These are phyloP conservation scores for Annulohypoxylon moriforme DNA, from an alignment of 495 filamentous ascomycete genomes.

Conservation along the genomic window DNA sequence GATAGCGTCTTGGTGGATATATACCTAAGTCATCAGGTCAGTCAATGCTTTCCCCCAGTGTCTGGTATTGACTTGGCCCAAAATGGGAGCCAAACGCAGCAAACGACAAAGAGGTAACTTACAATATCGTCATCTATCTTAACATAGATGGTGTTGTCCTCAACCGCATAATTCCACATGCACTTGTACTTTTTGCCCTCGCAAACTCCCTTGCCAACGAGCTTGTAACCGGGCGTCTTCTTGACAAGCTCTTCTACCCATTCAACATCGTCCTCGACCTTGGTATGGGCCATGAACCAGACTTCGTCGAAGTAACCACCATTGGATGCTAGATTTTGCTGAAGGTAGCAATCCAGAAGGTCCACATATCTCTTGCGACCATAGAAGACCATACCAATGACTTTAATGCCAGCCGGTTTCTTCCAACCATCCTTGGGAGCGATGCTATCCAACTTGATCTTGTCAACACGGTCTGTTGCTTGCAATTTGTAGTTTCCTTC, in stretches of 20 bases:
- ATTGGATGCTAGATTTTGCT: conserved; percentile 65
- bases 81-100: background rate
- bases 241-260: conserved; percentile 57
- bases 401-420: conserved; percentile 57
- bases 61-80: background rate
- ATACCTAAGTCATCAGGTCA: conserved; percentile 49
- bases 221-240: conserved; percentile 42
- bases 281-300: conserved; percentile 63
- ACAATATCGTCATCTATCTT: conserved; percentile 68
- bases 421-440: conserved; percentile 44
- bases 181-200: conserved; percentile 49
- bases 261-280: conserved; percentile 56
- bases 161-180: conserved; percentile 49
- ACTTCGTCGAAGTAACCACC: conserved; percentile 67
- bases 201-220: conserved; percentile 44
- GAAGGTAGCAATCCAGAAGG: conserved; percentile 67
- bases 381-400: conserved; percentile 64
- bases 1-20: conserved; percentile 64
- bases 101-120: conserved; percentile 20
- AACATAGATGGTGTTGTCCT: conserved; percentile 60
- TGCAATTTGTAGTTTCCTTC: conserved; percentile 34
- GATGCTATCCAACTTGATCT: conserved; percentile 35
- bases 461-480: conserved; percentile 16
- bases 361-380: conserved; percentile 54
- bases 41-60: background rate